Evolutionary conservation across 208 protist species (phyloP), one percentile per base, ranked within the genome.

Genomic region (Leptomonas pyrrhocoris): DNA sequence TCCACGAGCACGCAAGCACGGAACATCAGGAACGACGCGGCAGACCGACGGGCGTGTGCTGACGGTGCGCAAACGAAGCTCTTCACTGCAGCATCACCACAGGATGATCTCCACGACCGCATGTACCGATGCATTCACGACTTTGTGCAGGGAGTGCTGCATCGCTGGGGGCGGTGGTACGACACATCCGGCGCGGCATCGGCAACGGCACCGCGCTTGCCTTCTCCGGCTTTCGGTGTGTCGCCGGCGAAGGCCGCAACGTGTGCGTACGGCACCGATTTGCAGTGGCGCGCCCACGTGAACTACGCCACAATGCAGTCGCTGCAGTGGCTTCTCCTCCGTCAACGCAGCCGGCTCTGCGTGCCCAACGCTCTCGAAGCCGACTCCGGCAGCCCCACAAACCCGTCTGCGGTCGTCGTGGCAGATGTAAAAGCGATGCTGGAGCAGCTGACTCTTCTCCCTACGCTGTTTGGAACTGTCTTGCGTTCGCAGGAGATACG

Each of bases 361-460:
- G n/a, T 56, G 6, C n/a, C n/a, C n/a, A n/a, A n/a, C n/a, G n/a
- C n/a, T n/a, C n/a, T n/a, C n/a, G n/a, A n/a, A n/a, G n/a, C n/a
- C n/a, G n/a, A n/a, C n/a, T n/a, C n/a, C n/a, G n/a, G n/a, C n/a
- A n/a, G n/a, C n/a, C n/a, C n/a, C n/a, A n/a, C n/a, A n/a, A n/a
- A n/a, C n/a, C n/a, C n/a, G n/a, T n/a, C n/a, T n/a, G n/a, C n/a
- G n/a, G n/a, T n/a, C n/a, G n/a, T n/a, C 21, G 31, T 64, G 19
- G 43, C 11, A 1, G 60, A 73, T 31, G 73, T 59, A 54, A 42
- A 40, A 11, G 48, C 60, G n/a, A 31, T 79, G 27, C 40, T 75
- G n/a, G 53, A 75, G n/a, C 70, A 75, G 13, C 62, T 83, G 2
- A 42, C 67, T 9, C 11, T 79, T 38, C 25, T 83, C 55, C 77